Base-by-base conservation (phyloP, 176 grass and related monocot genomes). In the Oryza officinalis region DNA sequence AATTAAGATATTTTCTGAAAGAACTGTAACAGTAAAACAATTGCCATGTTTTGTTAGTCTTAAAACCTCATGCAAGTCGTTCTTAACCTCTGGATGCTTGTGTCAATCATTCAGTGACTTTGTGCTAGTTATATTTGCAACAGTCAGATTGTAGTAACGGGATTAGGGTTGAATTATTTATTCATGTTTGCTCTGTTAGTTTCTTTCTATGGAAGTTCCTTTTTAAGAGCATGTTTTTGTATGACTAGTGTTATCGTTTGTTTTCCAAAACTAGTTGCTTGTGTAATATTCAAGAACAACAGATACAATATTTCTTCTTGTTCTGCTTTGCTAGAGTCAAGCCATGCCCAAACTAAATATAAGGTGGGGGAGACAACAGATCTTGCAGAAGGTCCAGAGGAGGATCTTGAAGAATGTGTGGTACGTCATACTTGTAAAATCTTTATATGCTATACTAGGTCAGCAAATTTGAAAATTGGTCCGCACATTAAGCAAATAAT, bases 391-490 rank as follows among this genome's bases (percentile, higher is more conserved):
- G 88, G 46, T 30, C 57, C 80, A 31, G 65, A 87, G 60, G 96
- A 95, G 88, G 91, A 95, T 95, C 40, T 98, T 87, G 96, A 95
- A 78, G 87, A 26, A 79, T 95, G 91, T 47, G 81, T 98, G 93
- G 96, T 98, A 91, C 49, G 74, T 61, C 50, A 22, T 57, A 22
- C 49, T 10, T 76, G 65, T 27, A 61, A 83, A 72, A 4, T 78
- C 52, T 32, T 84, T 31, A 14, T 78, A 57, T 81, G 68, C 20
- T 47, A 44, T 44, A 14, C 18, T 82, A 77, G 67, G 61, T 17
- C 25, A 32, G 8, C n/a, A 79, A 60, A 72, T 69, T 17, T 54
- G 10, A 18, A 54, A 27, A 32, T 80, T 80, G 1, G 22, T 47
- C n/a, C 59, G 23, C 63, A 33, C 37, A 63, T 67, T 22, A 67